These are phyloP conservation scores for Striga hermonthica DNA, from an alignment of 305 asterid genomes.

Conservation along the genomic window DNA sequence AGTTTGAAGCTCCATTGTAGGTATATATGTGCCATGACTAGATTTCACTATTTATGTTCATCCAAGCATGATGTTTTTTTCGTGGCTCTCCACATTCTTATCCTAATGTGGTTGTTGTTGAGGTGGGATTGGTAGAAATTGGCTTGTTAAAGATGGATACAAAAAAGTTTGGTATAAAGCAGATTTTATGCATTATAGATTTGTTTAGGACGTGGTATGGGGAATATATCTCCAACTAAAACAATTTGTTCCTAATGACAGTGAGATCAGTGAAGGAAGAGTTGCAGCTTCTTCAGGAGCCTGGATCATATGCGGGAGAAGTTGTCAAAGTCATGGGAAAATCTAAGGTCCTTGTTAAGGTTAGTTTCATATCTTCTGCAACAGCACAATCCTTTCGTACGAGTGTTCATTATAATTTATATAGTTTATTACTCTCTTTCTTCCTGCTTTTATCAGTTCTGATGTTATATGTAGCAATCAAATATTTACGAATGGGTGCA, in stretches of 20 bases:
- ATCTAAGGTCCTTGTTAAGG: slow-evolving; percentile 8
- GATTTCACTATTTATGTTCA: not conserved
- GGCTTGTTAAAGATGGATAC: not conserved
- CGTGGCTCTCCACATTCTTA: not conserved
- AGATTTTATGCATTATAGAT: not conserved
- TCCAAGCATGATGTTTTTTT: not conserved
- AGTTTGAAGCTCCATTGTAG: not conserved
- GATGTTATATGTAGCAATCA: not conserved
- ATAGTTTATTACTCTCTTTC: not conserved
- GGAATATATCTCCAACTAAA: not conserved
- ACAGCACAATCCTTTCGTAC: not conserved
- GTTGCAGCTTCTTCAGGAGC: slow-evolving; percentile 11
- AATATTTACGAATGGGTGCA: not conserved
- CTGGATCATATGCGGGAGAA: slow-evolving; percentile 3
- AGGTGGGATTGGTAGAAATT: too few relatives aligned
- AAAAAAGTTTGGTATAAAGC: not conserved
- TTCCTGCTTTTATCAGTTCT: not conserved
- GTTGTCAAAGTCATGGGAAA: slow-evolving; percentile 14
- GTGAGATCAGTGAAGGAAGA: not conserved
- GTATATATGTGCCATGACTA: not conserved
- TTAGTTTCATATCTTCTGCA: slow-evolving; percentile 2
- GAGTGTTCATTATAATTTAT: not conserved
- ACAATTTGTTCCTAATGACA: not conserved
- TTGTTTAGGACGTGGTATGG: not conserved
- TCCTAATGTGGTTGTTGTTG: too few relatives aligned